Conservation (phyloP, 1,284 basidiomycete species). For the Stygiomarasmius scandens region DNA sequence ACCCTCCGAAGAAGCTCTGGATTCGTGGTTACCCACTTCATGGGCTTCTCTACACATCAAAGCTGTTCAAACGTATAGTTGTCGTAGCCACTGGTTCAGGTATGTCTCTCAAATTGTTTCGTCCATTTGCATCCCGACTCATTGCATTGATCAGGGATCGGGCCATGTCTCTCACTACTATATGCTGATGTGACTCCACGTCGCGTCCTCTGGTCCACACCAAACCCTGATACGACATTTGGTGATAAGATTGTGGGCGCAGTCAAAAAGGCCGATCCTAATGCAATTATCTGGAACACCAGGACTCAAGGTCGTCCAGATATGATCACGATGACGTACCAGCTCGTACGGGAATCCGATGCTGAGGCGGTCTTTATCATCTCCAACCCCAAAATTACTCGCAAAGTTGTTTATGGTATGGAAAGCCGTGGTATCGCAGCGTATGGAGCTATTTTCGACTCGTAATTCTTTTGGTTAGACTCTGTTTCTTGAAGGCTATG, state of each 20-base stretch:
- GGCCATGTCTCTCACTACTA: conserved; percentile 36
- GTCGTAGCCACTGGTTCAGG: conserved; percentile 42
- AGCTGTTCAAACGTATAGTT: conserved; percentile 38
- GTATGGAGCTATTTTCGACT: conserved; percentile 44
- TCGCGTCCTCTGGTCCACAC: conserved; percentile 41
- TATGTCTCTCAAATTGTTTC: neutral
- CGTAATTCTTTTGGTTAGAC: conserved; percentile 23
- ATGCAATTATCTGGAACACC: conserved; percentile 38
- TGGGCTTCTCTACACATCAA: conserved; percentile 36
- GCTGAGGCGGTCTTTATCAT: conserved; percentile 43
- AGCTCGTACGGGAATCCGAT: conserved; percentile 33
- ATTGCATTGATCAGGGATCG: conserved; percentile 23
- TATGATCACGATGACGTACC: conserved; percentile 36
- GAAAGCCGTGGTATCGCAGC: conserved; percentile 40
- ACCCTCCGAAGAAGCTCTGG: conserved; percentile 39
- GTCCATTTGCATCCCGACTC: neutral
- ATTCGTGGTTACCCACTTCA: conserved; percentile 39
- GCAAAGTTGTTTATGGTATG: conserved; percentile 40
- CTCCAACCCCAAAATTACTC: conserved; percentile 38
- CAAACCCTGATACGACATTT: conserved; percentile 36
- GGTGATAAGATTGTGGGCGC: conserved; percentile 35
- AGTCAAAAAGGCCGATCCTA: conserved; percentile 35
- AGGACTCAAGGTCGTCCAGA: conserved; percentile 37
- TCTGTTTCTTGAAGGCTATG: too few species aligned
- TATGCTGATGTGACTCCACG: conserved; percentile 35